Conservation (phyloP, 2,329 filamentous ascomycete genomes). For the Fusarium domesticum region DNA sequence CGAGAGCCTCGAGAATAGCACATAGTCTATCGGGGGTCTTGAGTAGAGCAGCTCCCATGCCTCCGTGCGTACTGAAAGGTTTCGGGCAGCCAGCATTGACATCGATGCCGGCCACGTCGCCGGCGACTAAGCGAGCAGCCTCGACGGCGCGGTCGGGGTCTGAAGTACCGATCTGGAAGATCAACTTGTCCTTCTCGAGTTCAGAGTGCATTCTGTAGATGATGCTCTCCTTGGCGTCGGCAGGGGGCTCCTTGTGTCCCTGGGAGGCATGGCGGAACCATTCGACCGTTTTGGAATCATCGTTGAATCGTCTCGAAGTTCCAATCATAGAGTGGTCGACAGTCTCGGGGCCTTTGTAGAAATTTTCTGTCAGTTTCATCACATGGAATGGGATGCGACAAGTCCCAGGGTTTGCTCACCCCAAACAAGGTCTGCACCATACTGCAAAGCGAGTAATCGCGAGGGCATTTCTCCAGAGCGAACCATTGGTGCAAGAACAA, state of each 20-base stretch:
- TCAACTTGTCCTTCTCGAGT: conserved; percentile 69
- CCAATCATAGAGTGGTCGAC: conserved; percentile 91
- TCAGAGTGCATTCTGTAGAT: conserved; percentile 82
- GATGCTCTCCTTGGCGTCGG: conserved; percentile 59
- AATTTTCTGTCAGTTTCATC: conserved; percentile 2
- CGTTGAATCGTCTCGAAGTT: conserved; percentile 73
- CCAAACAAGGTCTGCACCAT: conserved; percentile 97
- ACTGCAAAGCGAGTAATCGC: conserved; percentile 82
- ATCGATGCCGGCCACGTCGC: conserved; percentile 89
- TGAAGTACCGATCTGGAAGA: conserved; percentile 91
- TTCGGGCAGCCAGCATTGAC: conserved; percentile 99
- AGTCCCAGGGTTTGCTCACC: conserved; percentile 51
- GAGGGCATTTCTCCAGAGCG: conserved; percentile 94
- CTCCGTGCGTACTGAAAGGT: conserved; percentile 87
- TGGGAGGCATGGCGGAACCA: conserved; percentile 76
- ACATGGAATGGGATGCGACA: background rate
- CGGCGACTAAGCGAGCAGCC: conserved; percentile 79
- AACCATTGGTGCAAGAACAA: conserved; percentile 97
- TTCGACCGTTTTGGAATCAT: conserved; percentile 74
- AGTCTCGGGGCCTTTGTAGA: conserved; percentile 73
- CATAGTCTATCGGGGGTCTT: conserved; percentile 79
- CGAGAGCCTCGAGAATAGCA: conserved; percentile 78
- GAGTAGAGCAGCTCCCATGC: conserved; percentile 92
- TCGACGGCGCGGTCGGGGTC: conserved; percentile 78
- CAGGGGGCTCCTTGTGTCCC: conserved; percentile 55